These are phyloP conservation scores for Ophiocordyceps robertsii DNA, from an alignment of 2,329 filamentous ascomycete genomes.

Conservation along the genomic window DNA sequence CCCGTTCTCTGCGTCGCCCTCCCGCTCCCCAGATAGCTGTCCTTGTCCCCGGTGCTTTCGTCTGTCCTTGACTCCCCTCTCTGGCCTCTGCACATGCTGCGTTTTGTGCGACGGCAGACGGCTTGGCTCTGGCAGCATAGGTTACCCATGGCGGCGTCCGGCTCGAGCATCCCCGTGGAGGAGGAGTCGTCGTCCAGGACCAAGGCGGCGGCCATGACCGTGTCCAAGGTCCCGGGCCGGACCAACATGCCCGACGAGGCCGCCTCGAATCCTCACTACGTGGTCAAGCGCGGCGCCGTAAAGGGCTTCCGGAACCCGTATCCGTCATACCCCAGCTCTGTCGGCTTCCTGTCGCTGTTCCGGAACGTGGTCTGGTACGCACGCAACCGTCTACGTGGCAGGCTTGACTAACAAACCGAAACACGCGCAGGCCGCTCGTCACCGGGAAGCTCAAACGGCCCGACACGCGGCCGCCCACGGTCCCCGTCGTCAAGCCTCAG, in stretches of 20 bases:
- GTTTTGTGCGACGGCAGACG: too few relatives aligned
- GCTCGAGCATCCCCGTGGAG: slow-evolving; percentile 2
- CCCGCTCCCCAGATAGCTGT: too few relatives aligned
- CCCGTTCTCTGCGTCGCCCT: too few relatives aligned
- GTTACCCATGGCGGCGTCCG: not conserved
- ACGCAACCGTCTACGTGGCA: too few relatives aligned
- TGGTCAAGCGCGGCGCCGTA: slow-evolving; percentile 24
- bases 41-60: too few relatives aligned
- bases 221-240: slow-evolving; percentile 21
- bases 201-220: slow-evolving; percentile 7
- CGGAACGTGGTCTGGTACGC: slow-evolving; percentile 23
- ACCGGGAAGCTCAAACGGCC: slow-evolving; percentile 31
- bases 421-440: slow-evolving; percentile 18
- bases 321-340: slow-evolving; percentile 24
- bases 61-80: too few relatives aligned
- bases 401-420: too few relatives aligned
- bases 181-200: not conserved
- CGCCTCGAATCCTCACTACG: slow-evolving; percentile 32
- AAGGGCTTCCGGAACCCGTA: slow-evolving; percentile 37
- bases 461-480: slow-evolving; percentile 50
- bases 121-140: not conserved
- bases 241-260: slow-evolving; percentile 26
- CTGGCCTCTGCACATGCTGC: too few relatives aligned
- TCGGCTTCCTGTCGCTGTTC: slow-evolving; percentile 11
- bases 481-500: slow-evolving; percentile 51